Evolutionary conservation across 1,139 yeast genomes (phyloP).

Genomic region (Blastobotrys petasosporus): DNA sequence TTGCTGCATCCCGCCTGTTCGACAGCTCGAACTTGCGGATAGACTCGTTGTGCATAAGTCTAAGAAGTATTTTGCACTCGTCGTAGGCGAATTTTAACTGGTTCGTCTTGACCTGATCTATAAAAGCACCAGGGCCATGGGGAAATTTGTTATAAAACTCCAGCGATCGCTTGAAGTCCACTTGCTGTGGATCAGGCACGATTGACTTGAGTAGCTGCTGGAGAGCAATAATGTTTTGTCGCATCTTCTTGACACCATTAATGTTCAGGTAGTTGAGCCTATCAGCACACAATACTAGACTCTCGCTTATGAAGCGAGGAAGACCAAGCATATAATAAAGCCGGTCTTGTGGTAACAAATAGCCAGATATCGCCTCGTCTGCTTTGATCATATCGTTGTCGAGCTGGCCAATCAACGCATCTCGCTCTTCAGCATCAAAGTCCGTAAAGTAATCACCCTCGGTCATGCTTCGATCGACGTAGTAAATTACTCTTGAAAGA

Average conservation of each 20-base stretch:
- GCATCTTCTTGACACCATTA: slow-evolving; percentile 61
- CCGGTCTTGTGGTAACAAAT: slow-evolving; percentile 28
- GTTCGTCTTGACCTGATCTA: slow-evolving; percentile 22
- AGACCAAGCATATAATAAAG: slow-evolving; percentile 44
- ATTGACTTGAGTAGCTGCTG: slow-evolving; percentile 72
- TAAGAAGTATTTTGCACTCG: slow-evolving; percentile 25
- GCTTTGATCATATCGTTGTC: slow-evolving; percentile 53
- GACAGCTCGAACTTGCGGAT: slow-evolving; percentile 25
- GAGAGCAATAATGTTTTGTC: slow-evolving; percentile 62
- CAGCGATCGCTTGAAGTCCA: slow-evolving; percentile 53
- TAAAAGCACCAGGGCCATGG: slow-evolving; percentile 22
- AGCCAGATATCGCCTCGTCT: slow-evolving; percentile 38
- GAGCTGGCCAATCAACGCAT: slow-evolving; percentile 51
- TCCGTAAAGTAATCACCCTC: slow-evolving; percentile 37
- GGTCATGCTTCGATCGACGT: slow-evolving; percentile 44
- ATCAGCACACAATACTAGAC: slow-evolving; percentile 56
- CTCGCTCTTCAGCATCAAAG: slow-evolving; percentile 59
- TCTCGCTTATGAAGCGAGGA: slow-evolving; percentile 49
- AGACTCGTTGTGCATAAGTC: slow-evolving; percentile 25
- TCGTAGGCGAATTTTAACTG: slow-evolving; percentile 21
- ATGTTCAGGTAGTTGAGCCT: slow-evolving; percentile 51
- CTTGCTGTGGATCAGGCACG: slow-evolving; percentile 49
- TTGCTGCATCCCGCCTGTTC: slow-evolving; percentile 26
- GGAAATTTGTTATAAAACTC: slow-evolving; percentile 53
- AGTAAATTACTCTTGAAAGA: slow-evolving; percentile 56